These are phyloP conservation scores for Dendrobium officinale DNA, from an alignment of 106 monocot genomes.

Conservation along the genomic window DNA sequence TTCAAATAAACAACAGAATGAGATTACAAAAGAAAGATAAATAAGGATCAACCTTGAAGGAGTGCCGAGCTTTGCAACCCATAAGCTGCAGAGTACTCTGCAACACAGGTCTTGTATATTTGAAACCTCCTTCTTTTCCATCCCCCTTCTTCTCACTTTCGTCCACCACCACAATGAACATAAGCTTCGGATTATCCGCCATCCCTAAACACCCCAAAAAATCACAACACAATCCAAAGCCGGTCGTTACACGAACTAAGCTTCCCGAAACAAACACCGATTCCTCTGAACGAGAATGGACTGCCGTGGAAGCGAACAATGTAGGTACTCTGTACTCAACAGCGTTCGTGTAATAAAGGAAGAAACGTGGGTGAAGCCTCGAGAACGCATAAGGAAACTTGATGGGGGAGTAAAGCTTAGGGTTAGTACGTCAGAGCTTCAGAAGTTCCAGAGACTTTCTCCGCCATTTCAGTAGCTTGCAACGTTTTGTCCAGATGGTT, in stretches of 20 bases:
- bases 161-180: conserved; percentile 75
- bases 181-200: conserved; percentile 48
- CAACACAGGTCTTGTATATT: conserved; percentile 74
- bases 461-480: background rate
- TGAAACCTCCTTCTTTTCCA: conserved; percentile 14
- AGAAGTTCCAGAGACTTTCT: background rate
- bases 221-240: background rate
- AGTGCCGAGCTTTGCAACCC: conserved; percentile 84
- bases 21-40: background rate
- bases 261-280: background rate
- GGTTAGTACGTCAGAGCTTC: background rate
- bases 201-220: conserved; percentile 16
- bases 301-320: background rate
- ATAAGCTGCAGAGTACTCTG: conserved; percentile 83
- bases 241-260: background rate
- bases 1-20: background rate
- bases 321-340: background rate
- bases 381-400: background rate
- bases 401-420: background rate
- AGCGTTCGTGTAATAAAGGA: background rate
- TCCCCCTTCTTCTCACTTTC: conserved; percentile 17
- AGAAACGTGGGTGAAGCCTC: background rate
- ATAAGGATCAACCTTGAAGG: conserved; percentile 57
- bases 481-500: background rate
- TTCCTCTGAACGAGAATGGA: background rate